phyloP scores from a whole-genome alignment of 352 stramenopile species.

The Aphanomyces astaci region DNA sequence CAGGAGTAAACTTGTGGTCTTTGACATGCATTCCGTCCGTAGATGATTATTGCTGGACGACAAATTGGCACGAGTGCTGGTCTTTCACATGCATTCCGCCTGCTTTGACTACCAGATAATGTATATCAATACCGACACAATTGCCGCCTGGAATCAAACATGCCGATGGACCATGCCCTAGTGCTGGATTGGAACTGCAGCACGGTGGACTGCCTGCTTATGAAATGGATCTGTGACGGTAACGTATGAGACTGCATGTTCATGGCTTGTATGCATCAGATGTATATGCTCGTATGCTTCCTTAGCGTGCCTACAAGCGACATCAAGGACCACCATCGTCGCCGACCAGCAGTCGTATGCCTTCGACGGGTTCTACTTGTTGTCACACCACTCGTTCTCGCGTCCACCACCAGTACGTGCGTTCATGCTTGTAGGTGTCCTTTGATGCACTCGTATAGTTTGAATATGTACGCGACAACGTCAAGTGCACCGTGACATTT shows the following conservation, averaged over 20 bases:
- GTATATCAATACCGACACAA: not conserved
- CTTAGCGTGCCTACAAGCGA: not conserved
- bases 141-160: not conserved
- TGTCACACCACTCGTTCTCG: constrained; percentile 51
- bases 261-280: not conserved
- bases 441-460: constrained; percentile 41
- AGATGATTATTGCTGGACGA: too few species aligned
- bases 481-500: constrained; percentile 76
- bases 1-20: not conserved
- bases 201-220: constrained; percentile 5
- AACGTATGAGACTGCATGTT: not conserved
- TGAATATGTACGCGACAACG: constrained; percentile 63
- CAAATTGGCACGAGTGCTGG: too few species aligned
- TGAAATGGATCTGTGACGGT: not conserved
- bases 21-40: not conserved
- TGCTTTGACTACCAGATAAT: not conserved
- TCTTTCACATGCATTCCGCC: not conserved
- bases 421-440: not conserved
- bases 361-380: constrained; percentile 81
- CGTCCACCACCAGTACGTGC: constrained; percentile 44
- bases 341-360: constrained; percentile 56
- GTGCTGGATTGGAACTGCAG: constrained; percentile 8
- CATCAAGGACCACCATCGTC: constrained; percentile 58
- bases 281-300: too few species aligned
- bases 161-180: not conserved